phyloP scores from a whole-genome alignment of 2,329 filamentous ascomycete species.

The Talaromyces sp. region DNA sequence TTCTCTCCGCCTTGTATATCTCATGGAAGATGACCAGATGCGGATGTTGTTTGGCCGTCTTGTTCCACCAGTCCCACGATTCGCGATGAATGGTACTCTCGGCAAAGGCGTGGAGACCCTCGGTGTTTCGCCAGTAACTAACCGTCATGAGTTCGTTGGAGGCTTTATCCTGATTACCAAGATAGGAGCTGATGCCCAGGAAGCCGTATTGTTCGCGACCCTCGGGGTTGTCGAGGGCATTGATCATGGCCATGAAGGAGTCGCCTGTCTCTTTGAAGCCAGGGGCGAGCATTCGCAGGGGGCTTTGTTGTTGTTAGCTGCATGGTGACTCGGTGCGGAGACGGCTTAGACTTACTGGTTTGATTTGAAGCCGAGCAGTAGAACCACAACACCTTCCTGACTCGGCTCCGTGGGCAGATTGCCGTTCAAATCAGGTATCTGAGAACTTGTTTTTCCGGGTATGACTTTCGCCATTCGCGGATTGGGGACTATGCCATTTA shows the following conservation, averaged over 20 bases:
- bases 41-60: conserved; percentile 29
- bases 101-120: conserved; percentile 52
- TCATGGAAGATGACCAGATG: conserved; percentile 56
- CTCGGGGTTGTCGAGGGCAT: conserved; percentile 27
- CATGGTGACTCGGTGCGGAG: no score
- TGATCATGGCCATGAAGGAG: conserved; percentile 41
- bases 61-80: conserved; percentile 52
- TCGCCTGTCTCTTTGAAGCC: conserved; percentile 39
- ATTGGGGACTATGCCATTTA: conserved; percentile 14
- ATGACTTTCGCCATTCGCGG: conserved; percentile 10
- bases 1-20: conserved; percentile 44
- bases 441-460: conserved; percentile 13
- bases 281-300: conserved; percentile 49
- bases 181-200: conserved; percentile 44
- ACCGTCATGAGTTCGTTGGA: conserved; percentile 43
- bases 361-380: conserved; percentile 14
- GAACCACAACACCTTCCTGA: conserved; percentile 13
- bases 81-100: conserved; percentile 48
- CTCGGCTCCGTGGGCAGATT: conserved; percentile 3
- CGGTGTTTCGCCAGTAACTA: conserved; percentile 52
- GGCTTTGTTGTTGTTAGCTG: conserved; percentile 21
- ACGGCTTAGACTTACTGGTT: conserved; percentile 13
- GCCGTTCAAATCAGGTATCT: conserved; percentile 17
- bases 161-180: conserved; percentile 34
- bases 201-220: conserved; percentile 48